These are phyloP conservation scores for Apiospora malaysiana DNA, from an alignment of 2,329 filamentous ascomycete species.

Conservation along the genomic window DNA sequence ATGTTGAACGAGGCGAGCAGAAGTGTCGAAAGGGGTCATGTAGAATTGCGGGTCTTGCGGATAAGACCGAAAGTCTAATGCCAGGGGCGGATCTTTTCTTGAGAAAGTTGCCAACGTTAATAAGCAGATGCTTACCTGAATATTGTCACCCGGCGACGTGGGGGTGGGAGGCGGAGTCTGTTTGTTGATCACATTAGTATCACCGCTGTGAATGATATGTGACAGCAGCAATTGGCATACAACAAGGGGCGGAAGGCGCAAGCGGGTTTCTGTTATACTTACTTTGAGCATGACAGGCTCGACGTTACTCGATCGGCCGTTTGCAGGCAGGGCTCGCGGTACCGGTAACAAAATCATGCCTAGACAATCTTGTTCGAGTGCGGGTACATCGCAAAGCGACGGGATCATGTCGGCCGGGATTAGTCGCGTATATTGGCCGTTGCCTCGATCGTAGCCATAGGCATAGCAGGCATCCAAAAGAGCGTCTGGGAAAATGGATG, in stretches of 20 bases:
- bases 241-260: conserved; percentile 7
- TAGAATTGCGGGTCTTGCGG: background rate
- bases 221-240: conserved; percentile 22
- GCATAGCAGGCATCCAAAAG: conserved; percentile 44
- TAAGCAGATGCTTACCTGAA: conserved; percentile 37
- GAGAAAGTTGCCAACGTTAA: background rate
- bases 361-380: conserved; percentile 42
- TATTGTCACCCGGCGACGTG: conserved; percentile 35
- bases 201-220: background rate
- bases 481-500: conserved; percentile 28
- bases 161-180: conserved; percentile 34
- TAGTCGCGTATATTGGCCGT: conserved; percentile 60
- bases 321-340: conserved; percentile 44
- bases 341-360: conserved; percentile 56
- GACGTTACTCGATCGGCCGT: conserved; percentile 46
- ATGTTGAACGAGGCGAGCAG: background rate
- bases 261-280: conserved; percentile 34
- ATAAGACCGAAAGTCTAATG: background rate
- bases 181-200: conserved; percentile 22
- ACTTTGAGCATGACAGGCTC: conserved; percentile 47
- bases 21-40: background rate
- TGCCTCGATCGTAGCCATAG: conserved; percentile 60
- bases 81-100: background rate
- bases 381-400: conserved; percentile 52
- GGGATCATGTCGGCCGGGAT: conserved; percentile 61